phyloP scores from a whole-genome alignment of 1,284 basidiomycete genomes.

The Schizopora paradoxa region DNA sequence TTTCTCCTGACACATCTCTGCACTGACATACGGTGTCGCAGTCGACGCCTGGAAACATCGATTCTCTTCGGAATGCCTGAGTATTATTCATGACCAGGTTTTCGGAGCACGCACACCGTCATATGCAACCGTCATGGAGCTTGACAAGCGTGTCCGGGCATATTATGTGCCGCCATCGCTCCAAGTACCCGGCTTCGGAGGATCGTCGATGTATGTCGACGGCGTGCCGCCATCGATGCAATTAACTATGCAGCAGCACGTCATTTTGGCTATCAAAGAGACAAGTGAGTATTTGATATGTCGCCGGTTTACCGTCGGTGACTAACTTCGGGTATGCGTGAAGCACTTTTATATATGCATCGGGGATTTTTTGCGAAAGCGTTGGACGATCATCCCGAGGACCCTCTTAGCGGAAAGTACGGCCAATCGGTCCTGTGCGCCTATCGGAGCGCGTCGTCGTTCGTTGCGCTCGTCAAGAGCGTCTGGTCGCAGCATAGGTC shows the following conservation, averaged over 20 bases:
- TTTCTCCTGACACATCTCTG: background rate
- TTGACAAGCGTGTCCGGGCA: constrained; percentile 58
- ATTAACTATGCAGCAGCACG: constrained; percentile 59
- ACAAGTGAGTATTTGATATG: constrained; percentile 51
- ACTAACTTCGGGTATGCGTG: constrained; percentile 12
- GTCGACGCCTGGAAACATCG: constrained; percentile 62
- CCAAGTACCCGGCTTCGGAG: constrained; percentile 59
- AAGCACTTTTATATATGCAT: constrained; percentile 68
- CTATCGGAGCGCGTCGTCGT: constrained; percentile 61
- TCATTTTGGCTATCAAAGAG: constrained; percentile 58
- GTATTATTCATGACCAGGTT: constrained; percentile 57
- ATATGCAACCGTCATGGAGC: constrained; percentile 55
- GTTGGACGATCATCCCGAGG: constrained; percentile 51
- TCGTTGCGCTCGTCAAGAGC: constrained; percentile 57
- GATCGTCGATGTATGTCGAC: constrained; percentile 27
- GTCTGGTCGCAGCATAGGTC: constrained; percentile 59
- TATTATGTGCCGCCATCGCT: constrained; percentile 59
- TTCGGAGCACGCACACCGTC: constrained; percentile 56
- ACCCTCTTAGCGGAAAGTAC: constrained; percentile 65
- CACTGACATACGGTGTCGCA: constrained; percentile 23
- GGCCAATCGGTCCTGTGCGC: constrained; percentile 63
- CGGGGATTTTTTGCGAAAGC: constrained; percentile 68
- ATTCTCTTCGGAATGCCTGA: constrained; percentile 55
- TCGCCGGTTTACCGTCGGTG: too few species aligned
- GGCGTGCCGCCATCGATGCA: constrained; percentile 44